phyloP scores from a whole-genome alignment of 768 basidiomycete species.

The Boletus rufocinnamomeus region DNA sequence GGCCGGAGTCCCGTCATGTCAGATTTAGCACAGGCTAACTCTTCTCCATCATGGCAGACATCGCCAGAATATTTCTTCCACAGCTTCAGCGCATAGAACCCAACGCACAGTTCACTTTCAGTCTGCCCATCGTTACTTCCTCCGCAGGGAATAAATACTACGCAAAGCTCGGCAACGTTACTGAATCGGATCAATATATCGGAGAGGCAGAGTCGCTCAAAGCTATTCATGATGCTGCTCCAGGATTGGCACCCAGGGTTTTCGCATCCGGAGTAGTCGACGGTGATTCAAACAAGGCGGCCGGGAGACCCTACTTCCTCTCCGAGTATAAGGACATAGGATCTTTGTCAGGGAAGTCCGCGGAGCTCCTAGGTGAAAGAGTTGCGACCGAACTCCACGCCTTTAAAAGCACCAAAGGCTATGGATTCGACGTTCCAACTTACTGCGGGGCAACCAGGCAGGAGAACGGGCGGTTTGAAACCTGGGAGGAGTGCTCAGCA shows the following conservation, averaged over 20 bases:
- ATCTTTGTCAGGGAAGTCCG: slow-evolving; percentile 47
- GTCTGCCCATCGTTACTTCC: slow-evolving; percentile 51
- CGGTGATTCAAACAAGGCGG: slow-evolving; percentile 28
- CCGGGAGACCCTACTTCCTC: slow-evolving; percentile 62
- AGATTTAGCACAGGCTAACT: slow-evolving; percentile 2
- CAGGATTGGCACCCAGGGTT: slow-evolving; percentile 62
- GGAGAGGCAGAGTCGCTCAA: slow-evolving; percentile 73
- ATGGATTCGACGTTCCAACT: slow-evolving; percentile 73
- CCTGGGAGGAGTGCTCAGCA: slow-evolving; percentile 70
- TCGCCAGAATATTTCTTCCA: slow-evolving; percentile 38
- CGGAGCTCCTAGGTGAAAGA: slow-evolving; percentile 54
- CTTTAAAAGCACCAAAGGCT: slow-evolving; percentile 54
- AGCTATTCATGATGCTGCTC: slow-evolving; percentile 63
- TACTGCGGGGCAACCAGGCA: slow-evolving; percentile 75
- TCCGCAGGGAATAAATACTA: slow-evolving; percentile 62
- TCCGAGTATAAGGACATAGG: slow-evolving; percentile 70
- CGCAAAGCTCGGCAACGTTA: slow-evolving; percentile 54
- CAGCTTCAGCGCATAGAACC: slow-evolving; percentile 54
- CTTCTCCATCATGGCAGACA: slow-evolving; percentile 19
- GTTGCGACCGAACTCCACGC: slow-evolving; percentile 68
- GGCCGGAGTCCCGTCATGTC: background rate
- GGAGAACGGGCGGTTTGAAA: slow-evolving; percentile 70
- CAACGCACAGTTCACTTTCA: slow-evolving; percentile 46
- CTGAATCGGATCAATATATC: slow-evolving; percentile 62
- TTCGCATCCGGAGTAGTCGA: slow-evolving; percentile 47